Base-by-base conservation (phyloP, 148 eudicot species). In the Arctostaphylos glauca region DNA sequence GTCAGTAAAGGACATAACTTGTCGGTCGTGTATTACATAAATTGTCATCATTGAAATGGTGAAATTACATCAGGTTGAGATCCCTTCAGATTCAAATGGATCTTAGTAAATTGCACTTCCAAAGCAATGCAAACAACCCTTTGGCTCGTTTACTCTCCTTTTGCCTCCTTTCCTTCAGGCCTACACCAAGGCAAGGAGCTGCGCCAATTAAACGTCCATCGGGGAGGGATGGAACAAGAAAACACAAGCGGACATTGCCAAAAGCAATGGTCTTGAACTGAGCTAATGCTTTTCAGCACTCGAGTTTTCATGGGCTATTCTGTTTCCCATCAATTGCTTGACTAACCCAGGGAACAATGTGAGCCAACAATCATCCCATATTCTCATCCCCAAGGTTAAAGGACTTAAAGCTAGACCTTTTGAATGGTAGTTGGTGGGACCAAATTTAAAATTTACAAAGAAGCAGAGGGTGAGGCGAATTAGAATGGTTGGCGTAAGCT, bases 11-110 rank as follows among this genome's bases (percentile, higher is more conserved):
- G 25, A 38, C 44, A 46, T 46, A 43, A 46, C 41, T 43, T 59
- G 72, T 43, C 54, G 43, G 12, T 59, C 4, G n/a, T 78, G 21
- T 55, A 15, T 43, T 10, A 19, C 81, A 5, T 41, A 48, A 31
- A 76, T 60, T 76, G 79, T 25, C 21, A 53, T 31, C 13, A 62
- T 58, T 54, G 47, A 14, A 49, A 75, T 3, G 9, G 3, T 21
- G 21, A 75, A 74, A 74, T 49, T 19, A 54, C 77, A 74, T 31
- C 38, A 31, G 38, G 38, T 31, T 31, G 48, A 55, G 50, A 58
- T 6, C 23, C 60, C 66, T 43, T 77, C 80, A 55, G 49, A 72
- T 53, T 76, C 60, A 76, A 49, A 75, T 44, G 56, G 59, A 75
- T 23, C 13, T 15, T 1, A 49, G 25, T 21, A 15, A 48, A 21